Evolutionary conservation across 2,329 filamentous ascomycete species (phyloP).

Genomic region (Exophiala alcalophila): DNA sequence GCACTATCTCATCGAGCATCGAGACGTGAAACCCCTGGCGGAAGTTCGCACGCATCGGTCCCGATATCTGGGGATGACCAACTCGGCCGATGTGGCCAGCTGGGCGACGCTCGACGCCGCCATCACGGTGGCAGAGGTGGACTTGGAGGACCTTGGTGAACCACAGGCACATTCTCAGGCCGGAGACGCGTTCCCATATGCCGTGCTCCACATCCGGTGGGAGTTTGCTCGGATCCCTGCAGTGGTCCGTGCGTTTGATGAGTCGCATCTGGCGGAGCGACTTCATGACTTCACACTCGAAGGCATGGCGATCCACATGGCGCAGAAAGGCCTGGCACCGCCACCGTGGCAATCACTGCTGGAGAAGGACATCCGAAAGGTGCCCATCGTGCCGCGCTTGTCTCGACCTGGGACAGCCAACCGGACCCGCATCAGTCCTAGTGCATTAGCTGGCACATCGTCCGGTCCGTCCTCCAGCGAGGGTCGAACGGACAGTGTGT

Average conservation of each 20-base stretch:
- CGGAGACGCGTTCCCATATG: constrained; percentile 47
- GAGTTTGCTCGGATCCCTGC: constrained; percentile 38
- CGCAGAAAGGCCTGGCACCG: constrained; percentile 45
- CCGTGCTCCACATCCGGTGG: constrained; percentile 50
- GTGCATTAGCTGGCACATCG: constrained; percentile 20
- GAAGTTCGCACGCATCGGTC: constrained; percentile 46
- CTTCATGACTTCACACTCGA: constrained; percentile 55
- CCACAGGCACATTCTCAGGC: constrained; percentile 31
- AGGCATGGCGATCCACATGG: constrained; percentile 51
- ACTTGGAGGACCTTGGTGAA: constrained; percentile 12
- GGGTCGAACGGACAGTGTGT: constrained; percentile 29
- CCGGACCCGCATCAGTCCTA: constrained; percentile 8
- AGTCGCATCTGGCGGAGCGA: constrained; percentile 40
- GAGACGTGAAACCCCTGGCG: constrained; percentile 47
- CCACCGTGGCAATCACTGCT: constrained; percentile 51
- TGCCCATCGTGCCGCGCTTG: constrained; percentile 36
- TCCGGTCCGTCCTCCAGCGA: constrained; percentile 34
- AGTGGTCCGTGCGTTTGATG: constrained; percentile 27
- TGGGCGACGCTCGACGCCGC: constrained; percentile 51
- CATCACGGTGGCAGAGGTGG: constrained; percentile 38
- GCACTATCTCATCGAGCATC: constrained; percentile 44
- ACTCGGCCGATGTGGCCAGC: constrained; percentile 41
- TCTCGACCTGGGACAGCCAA: constrained; percentile 5
- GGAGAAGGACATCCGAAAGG: constrained; percentile 52
- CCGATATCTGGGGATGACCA: constrained; percentile 49